Percentiles rank a stretch among this genome's conserved stretches.
Conservation (phyloP, 1,284 basidiomycete genomes). For the Ustilago nuda region DNA sequence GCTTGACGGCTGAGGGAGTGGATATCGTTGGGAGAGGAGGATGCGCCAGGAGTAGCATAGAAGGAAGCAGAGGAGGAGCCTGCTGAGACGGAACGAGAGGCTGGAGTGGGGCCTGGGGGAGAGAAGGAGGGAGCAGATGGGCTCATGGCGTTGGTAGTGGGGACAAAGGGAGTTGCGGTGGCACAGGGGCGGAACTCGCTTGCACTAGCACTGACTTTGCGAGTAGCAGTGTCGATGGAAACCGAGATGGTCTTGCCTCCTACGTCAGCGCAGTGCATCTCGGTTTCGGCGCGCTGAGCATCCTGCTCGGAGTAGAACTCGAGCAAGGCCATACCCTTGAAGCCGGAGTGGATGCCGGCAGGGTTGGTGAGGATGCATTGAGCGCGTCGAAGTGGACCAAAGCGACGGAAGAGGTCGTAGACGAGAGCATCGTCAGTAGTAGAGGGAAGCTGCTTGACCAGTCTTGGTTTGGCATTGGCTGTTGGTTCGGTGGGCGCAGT, state of each 20-base stretch:
- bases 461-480: constrained; percentile 51
- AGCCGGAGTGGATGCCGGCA: constrained; percentile 59
- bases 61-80: constrained; percentile 49
- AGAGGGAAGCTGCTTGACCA: constrained; percentile 61
- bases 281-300: constrained; percentile 53
- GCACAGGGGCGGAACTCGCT: constrained; percentile 55
- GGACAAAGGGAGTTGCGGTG: constrained; percentile 55
- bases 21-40: constrained; percentile 13
- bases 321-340: constrained; percentile 60
- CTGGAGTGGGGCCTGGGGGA: constrained; percentile 22
- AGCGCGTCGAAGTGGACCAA: constrained; percentile 53
- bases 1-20: constrained; percentile 21
- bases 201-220: constrained; percentile 37
- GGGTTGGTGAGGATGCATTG: constrained; percentile 58
- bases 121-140: constrained; percentile 55
- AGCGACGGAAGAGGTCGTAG: constrained; percentile 62
- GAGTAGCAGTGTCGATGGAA: constrained; percentile 40
- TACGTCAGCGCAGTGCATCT: constrained; percentile 61
- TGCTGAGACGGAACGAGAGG: constrained; percentile 37
- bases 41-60: constrained; percentile 32
- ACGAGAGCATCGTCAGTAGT: constrained; percentile 51
- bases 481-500: constrained; percentile 31
- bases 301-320: constrained; percentile 57
- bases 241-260: constrained; percentile 62
- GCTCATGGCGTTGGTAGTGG: constrained; percentile 38